Percentiles rank a stretch among this genome's conserved stretches.
phyloP scores from a whole-genome alignment of 2,329 filamentous ascomycete genomes.

The Cadophora sp. region DNA sequence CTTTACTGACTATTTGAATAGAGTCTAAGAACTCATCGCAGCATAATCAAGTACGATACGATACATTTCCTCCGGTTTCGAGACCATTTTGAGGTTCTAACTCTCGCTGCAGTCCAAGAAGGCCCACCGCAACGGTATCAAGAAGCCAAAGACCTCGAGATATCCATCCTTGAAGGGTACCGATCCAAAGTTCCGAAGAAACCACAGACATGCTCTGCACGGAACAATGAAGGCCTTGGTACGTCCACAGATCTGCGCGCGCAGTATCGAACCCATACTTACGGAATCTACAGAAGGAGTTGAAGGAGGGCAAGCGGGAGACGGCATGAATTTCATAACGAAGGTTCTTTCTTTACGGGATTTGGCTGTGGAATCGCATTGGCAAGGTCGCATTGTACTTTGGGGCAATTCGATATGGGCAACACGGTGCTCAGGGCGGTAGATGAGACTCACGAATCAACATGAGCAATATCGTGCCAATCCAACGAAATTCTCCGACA shows the following conservation, averaged over 20 bases:
- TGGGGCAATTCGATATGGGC: slow-evolving; percentile 34
- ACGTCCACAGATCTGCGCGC: slow-evolving; percentile 51
- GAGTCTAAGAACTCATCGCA: slow-evolving; percentile 32
- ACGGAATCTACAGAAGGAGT: slow-evolving; percentile 78
- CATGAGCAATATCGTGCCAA: slow-evolving; percentile 38
- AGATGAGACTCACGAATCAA: slow-evolving; percentile 41
- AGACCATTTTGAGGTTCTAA: slow-evolving; percentile 15
- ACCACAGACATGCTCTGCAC: slow-evolving; percentile 99
- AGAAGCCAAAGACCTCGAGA: slow-evolving; percentile 99
- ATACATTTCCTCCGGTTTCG: too few species aligned
- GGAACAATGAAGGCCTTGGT: slow-evolving; percentile 98
- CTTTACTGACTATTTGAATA: slow-evolving; percentile 17
- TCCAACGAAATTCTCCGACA: slow-evolving; percentile 24
- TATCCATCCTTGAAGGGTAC: slow-evolving; percentile 99
- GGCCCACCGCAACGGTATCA: slow-evolving; percentile 99
- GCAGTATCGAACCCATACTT: slow-evolving; percentile 18
- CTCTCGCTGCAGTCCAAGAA: slow-evolving; percentile 81
- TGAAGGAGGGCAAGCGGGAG: slow-evolving; percentile 94
- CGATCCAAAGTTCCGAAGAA: slow-evolving; percentile 99
- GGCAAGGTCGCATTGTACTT: slow-evolving; percentile 38
- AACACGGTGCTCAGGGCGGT: slow-evolving; percentile 36
- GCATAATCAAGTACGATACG: slow-evolving; percentile 32
- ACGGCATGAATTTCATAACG: slow-evolving; percentile 65
- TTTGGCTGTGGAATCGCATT: slow-evolving; percentile 41
- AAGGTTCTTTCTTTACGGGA: slow-evolving; percentile 36